Evolutionary conservation across 2,329 filamentous ascomycete species (phyloP).

Genomic region (Colletotrichum incanum): DNA sequence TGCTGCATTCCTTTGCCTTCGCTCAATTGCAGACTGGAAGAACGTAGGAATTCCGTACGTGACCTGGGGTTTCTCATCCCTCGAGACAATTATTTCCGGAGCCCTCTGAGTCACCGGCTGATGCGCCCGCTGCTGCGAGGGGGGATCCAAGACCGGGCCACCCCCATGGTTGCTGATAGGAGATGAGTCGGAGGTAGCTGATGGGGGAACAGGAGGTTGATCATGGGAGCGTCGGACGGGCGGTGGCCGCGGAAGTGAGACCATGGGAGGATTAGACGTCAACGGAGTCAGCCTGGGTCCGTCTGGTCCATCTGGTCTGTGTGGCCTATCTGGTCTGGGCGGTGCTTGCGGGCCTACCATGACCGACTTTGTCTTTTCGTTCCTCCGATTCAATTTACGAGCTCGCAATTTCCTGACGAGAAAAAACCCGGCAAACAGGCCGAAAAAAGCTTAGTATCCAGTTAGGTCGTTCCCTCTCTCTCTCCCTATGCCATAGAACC

Average conservation of each 20-base stretch:
- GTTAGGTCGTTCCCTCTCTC: neutral
- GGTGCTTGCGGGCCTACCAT: neutral
- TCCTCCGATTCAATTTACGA: neutral
- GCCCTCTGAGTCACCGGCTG: neutral
- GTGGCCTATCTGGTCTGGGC: neutral
- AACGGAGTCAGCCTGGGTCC: constrained; percentile 4
- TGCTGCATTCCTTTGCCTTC: constrained; percentile 14
- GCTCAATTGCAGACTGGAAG: constrained; percentile 17
- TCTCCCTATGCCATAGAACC: too few relatives aligned
- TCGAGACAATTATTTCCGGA: neutral
- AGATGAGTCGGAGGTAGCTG: constrained; percentile 1
- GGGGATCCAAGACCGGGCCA: neutral
- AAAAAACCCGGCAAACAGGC: constrained; percentile 17
- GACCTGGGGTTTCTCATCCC: constrained; percentile 1
- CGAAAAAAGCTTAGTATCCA: constrained; percentile 3
- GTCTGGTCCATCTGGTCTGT: neutral
- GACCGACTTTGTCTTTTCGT: constrained; percentile 11
- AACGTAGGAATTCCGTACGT: constrained; percentile 6
- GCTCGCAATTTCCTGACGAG: constrained; percentile 6
- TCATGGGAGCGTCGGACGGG: neutral
- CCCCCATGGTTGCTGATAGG: neutral
- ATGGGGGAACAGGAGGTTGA: neutral
- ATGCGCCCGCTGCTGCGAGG: neutral
- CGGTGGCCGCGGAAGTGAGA: constrained; percentile 9
- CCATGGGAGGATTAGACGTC: constrained; percentile 27